phyloP scores from a whole-genome alignment of 73 alveolate species.

The Uronychia binucleata region DNA sequence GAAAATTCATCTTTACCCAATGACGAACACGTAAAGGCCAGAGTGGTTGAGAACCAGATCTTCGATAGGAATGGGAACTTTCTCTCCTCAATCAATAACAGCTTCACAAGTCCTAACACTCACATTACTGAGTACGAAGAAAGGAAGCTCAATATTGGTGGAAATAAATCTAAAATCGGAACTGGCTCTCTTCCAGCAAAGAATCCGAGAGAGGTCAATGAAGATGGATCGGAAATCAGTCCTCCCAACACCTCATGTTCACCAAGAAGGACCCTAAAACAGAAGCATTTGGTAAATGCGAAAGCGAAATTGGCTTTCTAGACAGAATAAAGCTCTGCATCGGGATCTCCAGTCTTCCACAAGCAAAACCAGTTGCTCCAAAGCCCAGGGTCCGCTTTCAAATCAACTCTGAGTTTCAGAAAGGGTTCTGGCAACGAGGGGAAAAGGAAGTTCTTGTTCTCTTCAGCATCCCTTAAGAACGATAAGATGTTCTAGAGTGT shows the following conservation, averaged over 20 bases:
- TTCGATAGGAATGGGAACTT: not conserved
- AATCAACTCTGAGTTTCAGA: not conserved
- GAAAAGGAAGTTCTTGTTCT: not conserved
- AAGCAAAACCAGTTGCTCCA: not conserved
- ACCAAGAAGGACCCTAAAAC: not conserved
- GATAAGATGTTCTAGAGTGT: not conserved
- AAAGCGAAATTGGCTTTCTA: not conserved
- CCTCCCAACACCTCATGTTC: slow-evolving; percentile 1
- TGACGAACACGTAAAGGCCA: not conserved
- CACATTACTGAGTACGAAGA: not conserved
- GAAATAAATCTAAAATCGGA: not conserved
- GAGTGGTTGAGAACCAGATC: not conserved
- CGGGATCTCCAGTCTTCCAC: not conserved
- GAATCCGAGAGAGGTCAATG: not conserved
- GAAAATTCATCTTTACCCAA: no score
- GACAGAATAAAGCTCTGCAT: not conserved
- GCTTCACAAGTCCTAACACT: not conserved
- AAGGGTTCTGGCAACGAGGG: not conserved
- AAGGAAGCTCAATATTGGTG: not conserved
- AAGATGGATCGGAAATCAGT: not conserved
- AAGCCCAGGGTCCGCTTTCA: not conserved
- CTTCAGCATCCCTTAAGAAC: not conserved
- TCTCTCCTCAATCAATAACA: not conserved
- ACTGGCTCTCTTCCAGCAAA: not conserved
- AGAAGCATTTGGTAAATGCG: not conserved